Evolutionary conservation across 495 filamentous ascomycete genomes (phyloP), one percentile per base, ranked within the genome.

Genomic region (Schizothecium vesticola): DNA sequence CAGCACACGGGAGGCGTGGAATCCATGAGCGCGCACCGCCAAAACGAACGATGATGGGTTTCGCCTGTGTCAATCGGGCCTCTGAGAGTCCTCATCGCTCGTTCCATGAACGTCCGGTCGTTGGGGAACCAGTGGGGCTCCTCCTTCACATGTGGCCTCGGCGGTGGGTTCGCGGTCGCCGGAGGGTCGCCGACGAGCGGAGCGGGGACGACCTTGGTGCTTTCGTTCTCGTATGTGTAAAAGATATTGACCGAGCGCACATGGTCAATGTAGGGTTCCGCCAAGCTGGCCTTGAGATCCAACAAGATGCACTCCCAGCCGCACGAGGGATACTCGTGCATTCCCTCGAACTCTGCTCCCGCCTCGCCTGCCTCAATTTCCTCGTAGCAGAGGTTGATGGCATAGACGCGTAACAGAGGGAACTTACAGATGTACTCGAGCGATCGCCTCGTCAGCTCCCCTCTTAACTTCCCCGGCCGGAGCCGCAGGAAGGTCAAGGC

Each of bases 401-500:
- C n/a, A n/a, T n/a, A 65, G 9, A 65, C 28, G 8, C 19, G 29
- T 1, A 81, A 66, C 19, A 59, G 28, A 0, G 76, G 76, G 29
- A 81, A 79, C 1, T 58, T 55, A 22, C 51, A 12, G 1, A 77
- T 36, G 33, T 74, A 75, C 13, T 66, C 51, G 12, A 80, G 26
- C n/a, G 73, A 73, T 3, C 55, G 19, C 1, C 61, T 10, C 8
- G 76, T 74, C 4, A 75, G 67, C 21, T n/a, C 61, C 19, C 63
- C 11, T 3, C 64, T 62, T 0, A 70, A 1, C 66, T 59, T 65
- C 71, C 43, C 43, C 19, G 43, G 43, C 8, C 43, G 43, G 12
- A 81, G 67, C 24, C 66, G 72, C 65, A 81, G 16, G 11, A 79
- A 68, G 16, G 75, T 63, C 24, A 81, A 70, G 1, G 68, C 11